A percentile compares a stretch with the other conserved stretches of the same genome.
phyloP scores from a whole-genome alignment of 2,329 filamentous ascomycete genomes.

The Aplosporella prunicola region DNA sequence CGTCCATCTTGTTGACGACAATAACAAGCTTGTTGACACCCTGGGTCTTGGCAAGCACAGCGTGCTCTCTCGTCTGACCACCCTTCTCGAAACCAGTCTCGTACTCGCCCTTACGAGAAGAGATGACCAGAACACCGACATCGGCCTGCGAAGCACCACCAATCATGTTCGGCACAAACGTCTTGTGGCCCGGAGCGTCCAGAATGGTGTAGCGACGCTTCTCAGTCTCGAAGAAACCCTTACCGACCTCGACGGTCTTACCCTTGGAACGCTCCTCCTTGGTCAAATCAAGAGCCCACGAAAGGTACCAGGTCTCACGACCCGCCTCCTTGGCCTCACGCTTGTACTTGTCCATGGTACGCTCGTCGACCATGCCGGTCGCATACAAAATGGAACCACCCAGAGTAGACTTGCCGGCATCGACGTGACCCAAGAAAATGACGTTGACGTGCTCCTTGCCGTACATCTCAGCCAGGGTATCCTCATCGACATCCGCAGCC shows the following conservation, averaged over 20 bases:
- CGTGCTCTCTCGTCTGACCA: slow-evolving; percentile 94
- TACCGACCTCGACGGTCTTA: slow-evolving; percentile 94
- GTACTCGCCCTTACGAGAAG: slow-evolving; percentile 94
- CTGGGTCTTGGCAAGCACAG: slow-evolving; percentile 94
- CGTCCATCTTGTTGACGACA: slow-evolving; percentile 99
- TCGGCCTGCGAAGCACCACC: slow-evolving; percentile 60
- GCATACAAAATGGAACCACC: slow-evolving; percentile 87
- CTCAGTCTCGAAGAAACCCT: slow-evolving; percentile 93
- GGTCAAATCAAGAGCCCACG: slow-evolving; percentile 94
- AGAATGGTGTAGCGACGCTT: slow-evolving; percentile 94
- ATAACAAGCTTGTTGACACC: slow-evolving; percentile 95
- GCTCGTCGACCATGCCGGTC: slow-evolving; percentile 98
- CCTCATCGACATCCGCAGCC: slow-evolving; percentile 65
- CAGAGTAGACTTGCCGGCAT: slow-evolving; percentile 94
- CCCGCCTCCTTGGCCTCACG: slow-evolving; percentile 91
- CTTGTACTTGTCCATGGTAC: slow-evolving; percentile 97
- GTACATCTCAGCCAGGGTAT: slow-evolving; percentile 88
- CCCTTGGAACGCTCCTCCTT: slow-evolving; percentile 94
- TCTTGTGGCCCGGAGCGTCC: slow-evolving; percentile 96
- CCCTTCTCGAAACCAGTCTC: slow-evolving; percentile 97
- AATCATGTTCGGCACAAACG: slow-evolving; percentile 97
- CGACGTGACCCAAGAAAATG: slow-evolving; percentile 96
- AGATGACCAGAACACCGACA: slow-evolving; percentile 88
- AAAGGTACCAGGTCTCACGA: slow-evolving; percentile 97
- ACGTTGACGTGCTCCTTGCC: slow-evolving; percentile 92